Evolutionary conservation across 2,329 filamentous ascomycete species (phyloP), one percentile per base, ranked within the genome.

Genomic region (Diaporthe amygdali): DNA sequence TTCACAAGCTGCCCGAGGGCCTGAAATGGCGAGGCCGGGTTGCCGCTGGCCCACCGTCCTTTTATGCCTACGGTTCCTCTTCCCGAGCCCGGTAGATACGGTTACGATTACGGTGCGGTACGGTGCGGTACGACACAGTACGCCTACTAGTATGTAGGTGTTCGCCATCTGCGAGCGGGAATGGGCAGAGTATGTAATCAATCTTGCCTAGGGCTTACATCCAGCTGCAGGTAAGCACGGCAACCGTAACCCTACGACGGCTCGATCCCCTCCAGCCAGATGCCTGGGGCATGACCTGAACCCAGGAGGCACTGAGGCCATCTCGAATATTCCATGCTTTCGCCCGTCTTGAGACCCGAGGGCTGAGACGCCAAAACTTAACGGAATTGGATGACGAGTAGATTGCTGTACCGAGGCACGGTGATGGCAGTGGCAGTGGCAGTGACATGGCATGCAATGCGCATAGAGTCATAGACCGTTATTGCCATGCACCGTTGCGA

Each of bases 301-400:
- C n/a, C 56, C 12, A 22, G 27, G 27, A 9, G 5, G 25, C 6
- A 9, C 9, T 41, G 6, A n/a, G 56, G 32, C 25, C 22, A 32
- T 63, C 39, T 63, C 56, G 56, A 63, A 63, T 47, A 47, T 63
- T 34, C 59, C 41, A 47, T 32, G 15, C 7, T 20, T 34, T n/a
- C 8, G 17, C 56, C 37, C 37, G 34, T 41, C 37, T 22, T 34
- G 56, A 47, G 54, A 56, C 32, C n/a, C 54, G 34, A 59, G 22
- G 55, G 41, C 59, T 47, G 30, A 34, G 59, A 15, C n/a, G 27
- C 30, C 44, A 47, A 37, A 37, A 47, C 41, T 47, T 3, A 17
- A 63, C 27, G 25, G 59, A 34, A 27, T 47, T 63, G 59, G 41
- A 63, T 63, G 59, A 63, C 56, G 56, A 41, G 39, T 34, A 63